A percentile compares a stretch with the other conserved stretches of the same genome.
These are phyloP conservation scores for Pelargonium citronellum DNA, from an alignment of 441 rosid species.

Conservation along the genomic window DNA sequence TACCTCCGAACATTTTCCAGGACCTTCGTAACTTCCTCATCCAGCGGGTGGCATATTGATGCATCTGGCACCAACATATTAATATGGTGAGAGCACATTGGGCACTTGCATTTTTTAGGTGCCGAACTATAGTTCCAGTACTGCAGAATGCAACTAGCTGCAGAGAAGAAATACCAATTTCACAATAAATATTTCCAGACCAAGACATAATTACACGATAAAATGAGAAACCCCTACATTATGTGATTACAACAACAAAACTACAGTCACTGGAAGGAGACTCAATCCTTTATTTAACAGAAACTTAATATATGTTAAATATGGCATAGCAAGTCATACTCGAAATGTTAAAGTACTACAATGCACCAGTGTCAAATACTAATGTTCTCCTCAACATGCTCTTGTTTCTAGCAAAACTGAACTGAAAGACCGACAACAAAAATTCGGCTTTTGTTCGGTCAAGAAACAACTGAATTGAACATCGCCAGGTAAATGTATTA, in stretches of 20 bases:
- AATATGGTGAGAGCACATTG: slow-evolving; percentile 63
- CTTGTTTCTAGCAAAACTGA: background rate
- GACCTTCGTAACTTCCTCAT: slow-evolving; percentile 47
- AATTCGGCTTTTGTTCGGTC: background rate
- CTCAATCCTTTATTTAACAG: background rate
- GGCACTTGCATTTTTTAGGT: slow-evolving; percentile 76
- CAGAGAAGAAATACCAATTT: slow-evolving; percentile 13
- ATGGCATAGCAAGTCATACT: background rate
- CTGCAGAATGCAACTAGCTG: slow-evolving; percentile 72
- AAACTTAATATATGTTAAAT: background rate
- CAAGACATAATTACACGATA: background rate
- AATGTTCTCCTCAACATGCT: background rate
- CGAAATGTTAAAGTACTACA: background rate
- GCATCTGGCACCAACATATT: slow-evolving; percentile 49
- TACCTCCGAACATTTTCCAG: slow-evolving; percentile 50
- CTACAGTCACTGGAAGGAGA: too few relatives aligned
- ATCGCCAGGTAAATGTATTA: background rate
- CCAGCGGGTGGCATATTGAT: slow-evolving; percentile 37
- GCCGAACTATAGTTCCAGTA: slow-evolving; percentile 73
- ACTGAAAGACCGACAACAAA: background rate
- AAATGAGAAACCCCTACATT: background rate
- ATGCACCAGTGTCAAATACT: too few relatives aligned
- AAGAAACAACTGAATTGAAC: background rate
- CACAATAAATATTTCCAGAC: background rate
- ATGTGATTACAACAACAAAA: background rate